Evolutionary conservation across 805 yeast genomes (phyloP).

Genomic region (Ogataea trehalophila): DNA sequence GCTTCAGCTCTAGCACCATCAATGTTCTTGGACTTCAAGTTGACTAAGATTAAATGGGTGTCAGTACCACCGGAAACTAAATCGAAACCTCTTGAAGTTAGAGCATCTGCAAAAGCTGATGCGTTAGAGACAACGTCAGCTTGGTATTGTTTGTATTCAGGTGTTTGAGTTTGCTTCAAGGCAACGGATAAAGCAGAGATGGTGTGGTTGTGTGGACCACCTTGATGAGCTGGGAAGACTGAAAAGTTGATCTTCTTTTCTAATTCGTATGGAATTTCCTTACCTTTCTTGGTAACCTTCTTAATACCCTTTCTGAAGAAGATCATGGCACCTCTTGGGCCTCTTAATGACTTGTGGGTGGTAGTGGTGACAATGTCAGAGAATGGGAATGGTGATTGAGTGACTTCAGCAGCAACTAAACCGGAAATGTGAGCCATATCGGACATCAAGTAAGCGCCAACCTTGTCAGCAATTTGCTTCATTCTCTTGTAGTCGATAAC

Average conservation of each 20-base stretch:
- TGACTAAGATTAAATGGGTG: conserved; percentile 91
- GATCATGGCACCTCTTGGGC: conserved; percentile 99
- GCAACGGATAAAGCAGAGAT: conserved; percentile 97
- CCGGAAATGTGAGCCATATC: conserved; percentile 99
- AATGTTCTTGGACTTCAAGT: conserved; percentile 80
- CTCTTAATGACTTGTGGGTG: conserved; percentile 97
- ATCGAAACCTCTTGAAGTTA: conserved; percentile 67
- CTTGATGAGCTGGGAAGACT: conserved; percentile 99
- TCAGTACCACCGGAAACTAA: conserved; percentile 95
- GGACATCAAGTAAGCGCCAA: conserved; percentile 91
- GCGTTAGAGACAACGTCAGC: conserved; percentile 85
- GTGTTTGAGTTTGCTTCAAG: conserved; percentile 85
- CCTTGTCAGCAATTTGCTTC: conserved; percentile 94
- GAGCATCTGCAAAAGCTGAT: conserved; percentile 69
- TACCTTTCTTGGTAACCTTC: conserved; percentile 85
- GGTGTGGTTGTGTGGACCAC: conserved; percentile 99
- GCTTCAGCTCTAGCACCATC: conserved; percentile 98
- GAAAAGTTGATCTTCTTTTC: conserved; percentile 96
- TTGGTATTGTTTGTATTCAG: conserved; percentile 90
- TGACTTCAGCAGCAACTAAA: conserved; percentile 90
- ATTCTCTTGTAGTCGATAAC: conserved; percentile 94
- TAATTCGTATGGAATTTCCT: conserved; percentile 84
- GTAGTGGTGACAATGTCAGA: conserved; percentile 98
- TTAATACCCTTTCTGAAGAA: conserved; percentile 96
- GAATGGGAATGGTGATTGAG: conserved; percentile 93